Conservation (phyloP, 2,329 filamentous ascomycete species). For the Huntiella bhutanensis region DNA sequence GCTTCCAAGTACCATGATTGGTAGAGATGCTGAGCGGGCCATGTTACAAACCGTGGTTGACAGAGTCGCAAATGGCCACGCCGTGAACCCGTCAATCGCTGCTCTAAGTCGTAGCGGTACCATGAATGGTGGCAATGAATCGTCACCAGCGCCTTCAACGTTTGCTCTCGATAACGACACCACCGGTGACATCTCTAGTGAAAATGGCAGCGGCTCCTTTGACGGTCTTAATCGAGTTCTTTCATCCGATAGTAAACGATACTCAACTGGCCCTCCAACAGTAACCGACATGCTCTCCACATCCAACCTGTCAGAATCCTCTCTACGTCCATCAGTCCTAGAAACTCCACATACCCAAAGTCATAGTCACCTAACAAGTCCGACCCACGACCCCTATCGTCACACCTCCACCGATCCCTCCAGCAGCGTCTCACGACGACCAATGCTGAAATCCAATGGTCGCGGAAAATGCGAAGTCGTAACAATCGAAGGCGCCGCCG, state of each 20-base stretch:
- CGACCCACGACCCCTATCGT: conserved; percentile 20
- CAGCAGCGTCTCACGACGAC: conserved; percentile 22
- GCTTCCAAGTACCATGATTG: conserved; percentile 64
- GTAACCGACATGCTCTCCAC: conserved; percentile 1
- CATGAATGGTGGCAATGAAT: conserved; percentile 16
- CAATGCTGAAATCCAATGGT: conserved; percentile 39
- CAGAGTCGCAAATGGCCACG: conserved; percentile 49
- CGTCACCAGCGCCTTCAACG: conserved; percentile 27
- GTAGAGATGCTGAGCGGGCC: conserved; percentile 52
- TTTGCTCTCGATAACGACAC: conserved; percentile 24
- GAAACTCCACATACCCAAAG: too few species aligned
- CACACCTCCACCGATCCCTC: conserved; percentile 6
- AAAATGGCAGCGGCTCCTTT: conserved; percentile 34
- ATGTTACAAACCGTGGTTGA: conserved; percentile 59
- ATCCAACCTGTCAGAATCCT: conserved; percentile 5
- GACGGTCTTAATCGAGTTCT: conserved; percentile 30
- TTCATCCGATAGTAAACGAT: conserved; percentile 5
- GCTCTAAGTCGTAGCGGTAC: conserved; percentile 9
- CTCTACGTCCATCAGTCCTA: conserved; percentile 30
- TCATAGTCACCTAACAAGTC: conserved; percentile 17
- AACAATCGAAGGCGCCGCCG: conserved; percentile 40
- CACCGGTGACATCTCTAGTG: conserved; percentile 35
- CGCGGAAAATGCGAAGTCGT: conserved; percentile 46
- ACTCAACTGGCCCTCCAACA: not conserved
- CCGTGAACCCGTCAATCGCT: conserved; percentile 16